Evolutionary conservation across 495 filamentous ascomycete species (phyloP), one percentile per base, ranked within the genome.

Genomic region (Trichoderma erinaceum): DNA sequence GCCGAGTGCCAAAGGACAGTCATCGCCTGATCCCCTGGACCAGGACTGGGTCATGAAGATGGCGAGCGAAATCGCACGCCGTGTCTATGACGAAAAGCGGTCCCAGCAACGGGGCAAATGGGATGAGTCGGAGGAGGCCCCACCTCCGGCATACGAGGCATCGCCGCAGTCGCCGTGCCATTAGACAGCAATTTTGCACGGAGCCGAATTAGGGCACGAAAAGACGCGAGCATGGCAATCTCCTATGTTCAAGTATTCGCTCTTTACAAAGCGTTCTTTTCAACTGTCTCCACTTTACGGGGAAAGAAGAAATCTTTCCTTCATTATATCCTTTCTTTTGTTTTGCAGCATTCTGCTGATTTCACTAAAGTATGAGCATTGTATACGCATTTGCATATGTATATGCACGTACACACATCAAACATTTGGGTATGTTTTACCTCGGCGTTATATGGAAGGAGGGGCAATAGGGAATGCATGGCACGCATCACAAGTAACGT

Each of bases 21-120:
- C 77, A 0, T 77, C 79, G n/a, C 81, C 80, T 3, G 85, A 87
- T 21, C 87, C 92, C 21, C 79, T 96, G 41, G 90, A 96, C 70
- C 89, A 93, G 75, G 90, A 90, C 0, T 93, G 93, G 86, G 88
- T 97, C 71, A 89, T 89, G 80, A 92, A 93, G 79, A 90, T 99
- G 78, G 93, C 94, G 7, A 86, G 86, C 61, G 94, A 99, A 77
- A 93, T 97, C 61, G 92, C 92, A 50, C 84, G 89, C 71, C 89
- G 90, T 35, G 89, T 94, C 70, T 88, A 92, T 67, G 91, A 96
- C 64, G 81, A 84, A 73, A 78, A 84, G 73, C 76, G 79, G 71
- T 80, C 82, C 68, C 80, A 81, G 68, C 74, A 65, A 41, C 35
- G 41, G 63, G 50, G 50, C 46, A 46, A 56, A 18, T 82, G 76